A percentile compares a stretch with the other conserved stretches of the same genome.
These are phyloP conservation scores for Myriosclerotinia curreyana DNA, from an alignment of 2,329 filamentous ascomycete genomes.

Conservation along the genomic window DNA sequence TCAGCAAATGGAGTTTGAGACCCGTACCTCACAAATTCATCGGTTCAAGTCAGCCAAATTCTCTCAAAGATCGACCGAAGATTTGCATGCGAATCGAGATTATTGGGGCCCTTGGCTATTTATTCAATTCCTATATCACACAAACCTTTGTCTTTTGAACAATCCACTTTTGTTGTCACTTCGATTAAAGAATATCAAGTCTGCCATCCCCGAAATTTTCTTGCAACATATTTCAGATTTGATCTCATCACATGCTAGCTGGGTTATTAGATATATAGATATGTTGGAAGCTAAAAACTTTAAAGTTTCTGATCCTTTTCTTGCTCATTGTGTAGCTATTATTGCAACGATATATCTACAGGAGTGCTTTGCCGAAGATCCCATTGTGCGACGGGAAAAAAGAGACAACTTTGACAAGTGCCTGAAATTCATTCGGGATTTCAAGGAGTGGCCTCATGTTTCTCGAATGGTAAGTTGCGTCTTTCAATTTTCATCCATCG, in stretches of 20 bases:
- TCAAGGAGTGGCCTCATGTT: slow-evolving; percentile 48
- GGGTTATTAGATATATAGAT: slow-evolving; percentile 53
- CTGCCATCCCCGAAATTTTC: slow-evolving; percentile 53
- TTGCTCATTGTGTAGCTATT: slow-evolving; percentile 50
- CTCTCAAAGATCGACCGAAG: slow-evolving; percentile 42
- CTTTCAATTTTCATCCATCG: not conserved
- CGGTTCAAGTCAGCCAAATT: slow-evolving; percentile 51
- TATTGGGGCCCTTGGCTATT: slow-evolving; percentile 55
- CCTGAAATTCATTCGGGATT: slow-evolving; percentile 43
- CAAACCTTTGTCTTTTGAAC: slow-evolving; percentile 52
- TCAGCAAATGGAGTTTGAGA: slow-evolving; percentile 52
- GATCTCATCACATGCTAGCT: slow-evolving; percentile 50
- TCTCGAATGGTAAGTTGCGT: slow-evolving; percentile 41
- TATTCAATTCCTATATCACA: slow-evolving; percentile 52
- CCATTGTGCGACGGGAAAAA: slow-evolving; percentile 43
- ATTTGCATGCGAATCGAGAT: slow-evolving; percentile 46
- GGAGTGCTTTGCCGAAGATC: slow-evolving; percentile 47
- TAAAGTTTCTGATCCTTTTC: slow-evolving; percentile 46
- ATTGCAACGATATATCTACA: slow-evolving; percentile 54
- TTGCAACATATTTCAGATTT: slow-evolving; percentile 53
- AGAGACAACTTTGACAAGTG: slow-evolving; percentile 46
- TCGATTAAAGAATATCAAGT: slow-evolving; percentile 51
- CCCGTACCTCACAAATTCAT: slow-evolving; percentile 49
- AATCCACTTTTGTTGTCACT: slow-evolving; percentile 53
- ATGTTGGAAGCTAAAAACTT: slow-evolving; percentile 47